phyloP scores from a whole-genome alignment of 2,329 filamentous ascomycete species.

The Fusarium ramigenum region DNA sequence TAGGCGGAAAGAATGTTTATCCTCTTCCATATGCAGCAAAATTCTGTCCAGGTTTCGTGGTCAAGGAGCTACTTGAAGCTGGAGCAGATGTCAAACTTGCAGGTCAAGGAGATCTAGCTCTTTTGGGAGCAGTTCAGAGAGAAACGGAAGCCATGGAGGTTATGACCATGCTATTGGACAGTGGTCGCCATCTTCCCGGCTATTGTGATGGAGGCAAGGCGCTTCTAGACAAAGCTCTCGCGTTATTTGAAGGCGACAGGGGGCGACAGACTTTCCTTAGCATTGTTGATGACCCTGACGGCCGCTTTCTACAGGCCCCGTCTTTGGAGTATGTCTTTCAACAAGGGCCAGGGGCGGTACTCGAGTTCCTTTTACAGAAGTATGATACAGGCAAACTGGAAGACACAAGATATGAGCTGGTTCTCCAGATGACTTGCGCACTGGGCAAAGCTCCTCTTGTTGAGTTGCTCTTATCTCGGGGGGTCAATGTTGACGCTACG shows the following conservation, averaged over 20 bases:
- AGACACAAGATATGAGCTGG: background rate
- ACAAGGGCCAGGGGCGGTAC: background rate
- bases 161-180: background rate
- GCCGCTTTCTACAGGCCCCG: background rate
- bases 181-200: background rate
- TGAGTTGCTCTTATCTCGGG: slow-evolving; percentile 3
- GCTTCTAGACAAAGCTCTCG: background rate
- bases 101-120: background rate
- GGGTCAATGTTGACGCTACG: background rate
- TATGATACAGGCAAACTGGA: background rate
- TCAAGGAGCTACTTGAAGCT: slow-evolving; percentile 4
- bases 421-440: slow-evolving; percentile 7
- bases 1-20: background rate
- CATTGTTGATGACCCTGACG: background rate
- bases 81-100: background rate
- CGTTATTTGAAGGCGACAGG: background rate
- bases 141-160: background rate
- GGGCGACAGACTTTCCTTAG: background rate
- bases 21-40: background rate
- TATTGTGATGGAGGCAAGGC: background rate
- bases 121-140: background rate
- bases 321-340: slow-evolving; percentile 8
- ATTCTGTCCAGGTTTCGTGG: background rate
- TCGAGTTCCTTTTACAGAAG: background rate
- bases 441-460: background rate